A percentile compares a stretch with the other conserved stretches of the same genome.
These are phyloP conservation scores for Aschersonia sp. DNA, from an alignment of 2,329 filamentous ascomycete species.

Conservation along the genomic window DNA sequence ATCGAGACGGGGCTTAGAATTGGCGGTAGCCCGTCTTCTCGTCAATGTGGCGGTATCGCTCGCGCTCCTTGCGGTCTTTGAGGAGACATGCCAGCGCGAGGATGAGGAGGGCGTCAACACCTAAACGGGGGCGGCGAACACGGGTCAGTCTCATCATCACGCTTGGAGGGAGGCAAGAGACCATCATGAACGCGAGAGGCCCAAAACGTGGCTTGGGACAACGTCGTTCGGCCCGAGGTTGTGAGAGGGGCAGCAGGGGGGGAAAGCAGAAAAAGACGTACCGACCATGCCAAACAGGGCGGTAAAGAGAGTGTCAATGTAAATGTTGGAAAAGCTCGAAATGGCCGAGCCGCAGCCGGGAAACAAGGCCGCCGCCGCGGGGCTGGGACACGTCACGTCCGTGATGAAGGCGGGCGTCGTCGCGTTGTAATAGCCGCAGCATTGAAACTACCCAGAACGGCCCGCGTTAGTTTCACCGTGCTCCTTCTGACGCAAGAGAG, in stretches of 20 bases:
- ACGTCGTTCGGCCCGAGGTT: no score
- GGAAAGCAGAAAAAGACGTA: conserved; percentile 12
- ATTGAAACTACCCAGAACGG: conserved; percentile 43
- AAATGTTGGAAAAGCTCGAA: conserved; percentile 52
- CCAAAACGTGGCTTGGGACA: no score
- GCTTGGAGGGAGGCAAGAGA: no score
- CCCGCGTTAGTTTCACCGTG: not conserved
- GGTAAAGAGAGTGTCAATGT: conserved; percentile 66
- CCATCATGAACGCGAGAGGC: no score
- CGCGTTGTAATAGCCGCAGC: conserved; percentile 67
- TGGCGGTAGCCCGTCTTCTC: conserved; percentile 52
- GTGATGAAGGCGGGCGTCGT: conserved; percentile 58
- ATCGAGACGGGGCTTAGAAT: conserved; percentile 19
- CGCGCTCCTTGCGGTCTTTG: conserved; percentile 68
- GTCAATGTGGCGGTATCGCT: conserved; percentile 67
- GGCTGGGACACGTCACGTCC: conserved; percentile 52
- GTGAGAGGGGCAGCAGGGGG: no score
- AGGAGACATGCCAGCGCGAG: conserved; percentile 60
- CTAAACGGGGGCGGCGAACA: conserved; percentile 10
- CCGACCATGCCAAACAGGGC: conserved; percentile 67
- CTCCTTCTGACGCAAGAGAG: not conserved
- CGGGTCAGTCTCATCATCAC: not conserved
- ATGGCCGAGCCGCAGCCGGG: conserved; percentile 57
- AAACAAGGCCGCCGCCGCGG: conserved; percentile 54
- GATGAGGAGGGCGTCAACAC: conserved; percentile 52